Base-by-base conservation (phyloP, 176 grass and related monocot species). In the Canna indica region DNA sequence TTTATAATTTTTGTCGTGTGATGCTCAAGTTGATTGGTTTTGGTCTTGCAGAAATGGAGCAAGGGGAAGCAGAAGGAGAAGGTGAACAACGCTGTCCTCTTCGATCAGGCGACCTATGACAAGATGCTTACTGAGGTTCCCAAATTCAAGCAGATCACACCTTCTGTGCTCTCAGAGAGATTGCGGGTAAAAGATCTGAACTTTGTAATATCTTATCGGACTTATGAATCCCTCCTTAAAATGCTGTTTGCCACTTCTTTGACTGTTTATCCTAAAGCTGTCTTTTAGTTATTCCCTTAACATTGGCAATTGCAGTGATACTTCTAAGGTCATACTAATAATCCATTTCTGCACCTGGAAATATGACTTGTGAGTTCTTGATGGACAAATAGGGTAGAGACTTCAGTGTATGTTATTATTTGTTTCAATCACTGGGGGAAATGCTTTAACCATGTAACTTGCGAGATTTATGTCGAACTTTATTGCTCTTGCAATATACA, bases 61-160 rank as follows among this genome's bases (percentile, higher is more conserved):
- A 76, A 76, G 32, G 74, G 74, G 36, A 76, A 76, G 62, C 74
- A 76, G 46, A 76, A 76, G 74, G 74, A 76, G 63, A 76, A 76
- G 74, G 74, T 76, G 62, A 76, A 76, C 74, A 76, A 76, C 63
- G 74, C 74, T 1, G 63, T 76, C 44, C 74, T 76, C 13, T 76
- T 76, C 17, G 74, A 76, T 36, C 74, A 76, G 63, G 74, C 47
- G n/a, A 76, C 9, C 63, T 76, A 76, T 26, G 74, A 76, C 52
- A 76, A 76, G 63, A 76, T 76, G 74, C 44, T 76, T 14, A 30
- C 74, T 7, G 74, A 76, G 63, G 74, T 68, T 67, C 74, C 74
- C 14, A 76, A 76, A 63, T 76, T 36, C 62, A 76, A 76, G 63
- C 74, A 76, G 33, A 76, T 76, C 63, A 76, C 63, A 32, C 74